Evolutionary conservation across 805 yeast species (phyloP), one percentile per base, ranked within the genome.

Genomic region (Pichia heedii): DNA sequence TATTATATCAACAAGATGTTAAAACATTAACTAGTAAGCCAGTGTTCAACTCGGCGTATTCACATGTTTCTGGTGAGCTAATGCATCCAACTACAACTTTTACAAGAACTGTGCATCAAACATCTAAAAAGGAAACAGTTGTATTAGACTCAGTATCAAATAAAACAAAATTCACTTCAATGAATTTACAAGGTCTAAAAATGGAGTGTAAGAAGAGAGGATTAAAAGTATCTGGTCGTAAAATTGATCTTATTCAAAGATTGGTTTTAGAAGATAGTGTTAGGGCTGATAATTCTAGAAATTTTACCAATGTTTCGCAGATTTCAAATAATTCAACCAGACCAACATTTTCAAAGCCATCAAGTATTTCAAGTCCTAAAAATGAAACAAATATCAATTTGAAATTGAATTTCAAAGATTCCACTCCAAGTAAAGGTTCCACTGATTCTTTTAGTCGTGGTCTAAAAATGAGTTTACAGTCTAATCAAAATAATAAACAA

Each of bases 171-270:
- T 65, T 57, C 37, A 47, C 60, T 2, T 55, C 63, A 24, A 71
- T 78, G 74, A 75, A 76, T 36, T 62, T 79, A 33, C 71, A 73
- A 42, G 67, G 75, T 2, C 66, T 81, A 50, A 78, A 75, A 54
- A 58, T 57, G 41, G 85, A 80, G 55, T 78, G 85, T 56, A 73
- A 74, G 44, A 65, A 63, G 44, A 69, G 81, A 47, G 84, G 84
- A 0, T 58, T 81, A 46, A 76, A 73, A 52, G 71, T 79, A 0
- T 62, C 76, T n/a, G 88, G 88, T 13, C 68, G 69, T 40, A 81
- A 81, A 54, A 58, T 70, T 10, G 85, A 81, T 26, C 61, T 81
- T 21, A 67, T 79, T 22, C 66, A 63, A 45, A 54, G 69, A 49
- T 45, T 65, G 36, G 35, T 44, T 11, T 39, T 41, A 6, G 42